Evolutionary conservation across 2,329 filamentous ascomycete genomes (phyloP).

Genomic region (Aspergillus ochraceus): DNA sequence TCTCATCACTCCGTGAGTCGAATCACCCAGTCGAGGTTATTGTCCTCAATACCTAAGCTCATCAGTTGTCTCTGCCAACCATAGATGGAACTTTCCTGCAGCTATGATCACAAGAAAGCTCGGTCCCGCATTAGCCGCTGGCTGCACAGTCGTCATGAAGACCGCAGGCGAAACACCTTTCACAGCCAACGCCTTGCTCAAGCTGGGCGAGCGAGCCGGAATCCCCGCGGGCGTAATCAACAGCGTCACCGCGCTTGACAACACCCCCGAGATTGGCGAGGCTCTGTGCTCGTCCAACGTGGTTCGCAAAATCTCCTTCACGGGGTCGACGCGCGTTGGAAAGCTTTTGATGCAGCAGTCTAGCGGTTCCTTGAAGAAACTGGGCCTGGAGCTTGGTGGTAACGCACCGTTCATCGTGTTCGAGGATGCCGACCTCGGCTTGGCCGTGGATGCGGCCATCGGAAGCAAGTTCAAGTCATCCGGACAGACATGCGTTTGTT

Average conservation of each 20-base stretch:
- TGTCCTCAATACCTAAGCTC: no score
- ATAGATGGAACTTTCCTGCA: conserved; percentile 71
- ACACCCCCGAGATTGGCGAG: conserved; percentile 39
- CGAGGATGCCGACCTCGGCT: conserved; percentile 22
- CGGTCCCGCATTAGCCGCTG: conserved; percentile 38
- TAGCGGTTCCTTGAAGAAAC: conserved; percentile 18
- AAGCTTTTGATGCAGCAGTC: conserved; percentile 17
- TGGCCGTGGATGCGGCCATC: conserved; percentile 75
- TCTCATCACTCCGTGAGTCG: conserved; percentile 69
- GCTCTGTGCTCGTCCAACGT: conserved; percentile 13
- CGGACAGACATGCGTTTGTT: conserved; percentile 90
- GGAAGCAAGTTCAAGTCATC: conserved; percentile 85
- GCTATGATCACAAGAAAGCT: conserved; percentile 62
- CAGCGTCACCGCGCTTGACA: conserved; percentile 60
- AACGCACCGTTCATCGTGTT: conserved; percentile 28
- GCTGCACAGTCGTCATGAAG: conserved; percentile 40
- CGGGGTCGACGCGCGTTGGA: conserved; percentile 18
- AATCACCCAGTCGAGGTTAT: no score
- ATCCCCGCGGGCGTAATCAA: conserved; percentile 45
- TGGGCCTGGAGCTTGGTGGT: conserved; percentile 25
- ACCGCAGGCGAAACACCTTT: conserved; percentile 36
- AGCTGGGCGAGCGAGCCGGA: conserved; percentile 28
- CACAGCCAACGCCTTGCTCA: conserved; percentile 29
- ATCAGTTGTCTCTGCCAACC: no score
- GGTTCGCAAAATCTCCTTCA: conserved; percentile 25